These are phyloP conservation scores for Coffea humblotiana DNA, from an alignment of 305 asterid genomes.

Conservation along the genomic window DNA sequence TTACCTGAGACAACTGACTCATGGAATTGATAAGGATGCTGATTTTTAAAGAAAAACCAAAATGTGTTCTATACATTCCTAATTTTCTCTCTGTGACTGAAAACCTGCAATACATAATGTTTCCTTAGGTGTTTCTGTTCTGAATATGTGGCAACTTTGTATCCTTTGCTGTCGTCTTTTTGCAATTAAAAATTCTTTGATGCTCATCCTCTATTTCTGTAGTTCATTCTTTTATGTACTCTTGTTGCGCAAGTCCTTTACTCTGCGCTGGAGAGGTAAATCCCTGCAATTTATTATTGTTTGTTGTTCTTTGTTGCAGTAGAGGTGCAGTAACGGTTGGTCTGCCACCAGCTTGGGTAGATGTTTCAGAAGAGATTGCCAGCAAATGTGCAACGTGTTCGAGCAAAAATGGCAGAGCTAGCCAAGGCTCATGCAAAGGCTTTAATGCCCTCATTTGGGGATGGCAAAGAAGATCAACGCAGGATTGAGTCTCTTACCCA, in stretches of 20 bases:
- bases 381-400: constrained; percentile 69
- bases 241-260: background rate
- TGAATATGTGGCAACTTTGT: background rate
- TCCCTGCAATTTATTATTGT: background rate
- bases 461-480: constrained; percentile 96
- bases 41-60: background rate
- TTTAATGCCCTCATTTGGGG: constrained; percentile 99
- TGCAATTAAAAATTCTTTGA: background rate
- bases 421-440: constrained; percentile 99
- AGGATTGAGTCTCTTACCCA: constrained; percentile 88
- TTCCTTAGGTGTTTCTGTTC: background rate
- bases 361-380: constrained; percentile 89
- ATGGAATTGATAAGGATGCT: background rate
- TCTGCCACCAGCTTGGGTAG: constrained; percentile 97
- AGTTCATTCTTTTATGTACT: background rate
- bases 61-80: background rate
- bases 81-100: background rate
- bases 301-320: constrained; percentile 37
- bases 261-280: background rate
- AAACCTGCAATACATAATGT: background rate
- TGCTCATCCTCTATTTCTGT: background rate
- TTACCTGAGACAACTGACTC: background rate
- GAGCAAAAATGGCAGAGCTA: constrained; percentile 82
- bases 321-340: constrained; percentile 72
- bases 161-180: background rate